These are phyloP conservation scores for Marasmius oreades DNA, from an alignment of 1,284 basidiomycete genomes.

Conservation along the genomic window DNA sequence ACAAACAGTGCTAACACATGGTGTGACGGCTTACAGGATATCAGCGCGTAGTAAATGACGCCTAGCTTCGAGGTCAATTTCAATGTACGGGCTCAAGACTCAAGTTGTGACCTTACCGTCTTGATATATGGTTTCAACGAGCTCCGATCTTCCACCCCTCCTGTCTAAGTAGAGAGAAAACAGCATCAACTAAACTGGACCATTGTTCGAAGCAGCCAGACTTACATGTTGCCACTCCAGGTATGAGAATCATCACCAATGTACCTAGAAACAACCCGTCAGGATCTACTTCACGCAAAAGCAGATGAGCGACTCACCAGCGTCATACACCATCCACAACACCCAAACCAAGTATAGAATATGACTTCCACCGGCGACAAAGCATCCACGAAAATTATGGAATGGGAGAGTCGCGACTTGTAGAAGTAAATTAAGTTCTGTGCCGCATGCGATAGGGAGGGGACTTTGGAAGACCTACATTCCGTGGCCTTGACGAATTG, in stretches of 20 bases:
- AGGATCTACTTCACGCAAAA: no score
- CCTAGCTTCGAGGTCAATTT: background rate
- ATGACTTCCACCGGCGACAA: background rate
- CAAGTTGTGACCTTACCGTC: background rate
- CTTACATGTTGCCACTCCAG: background rate
- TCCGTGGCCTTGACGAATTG: background rate
- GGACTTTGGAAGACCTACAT: background rate
- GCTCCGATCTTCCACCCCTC: background rate
- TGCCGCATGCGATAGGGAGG: background rate
- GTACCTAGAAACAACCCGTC: background rate
- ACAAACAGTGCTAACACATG: background rate
- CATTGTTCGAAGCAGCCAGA: background rate
- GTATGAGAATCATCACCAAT: background rate
- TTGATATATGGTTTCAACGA: background rate
- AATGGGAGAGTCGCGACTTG: background rate
- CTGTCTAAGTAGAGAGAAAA: background rate
- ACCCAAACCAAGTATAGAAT: slow-evolving; percentile 1
- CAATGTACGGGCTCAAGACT: background rate
- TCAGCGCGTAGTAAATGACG: background rate
- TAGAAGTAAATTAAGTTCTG: background rate
- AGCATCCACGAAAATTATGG: background rate
- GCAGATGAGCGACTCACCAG: background rate
- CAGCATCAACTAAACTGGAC: no score
- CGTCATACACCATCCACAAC: background rate
- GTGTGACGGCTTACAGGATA: background rate